phyloP scores from a whole-genome alignment of 2,329 filamentous ascomycete species.

The Ramularia endophylla region DNA sequence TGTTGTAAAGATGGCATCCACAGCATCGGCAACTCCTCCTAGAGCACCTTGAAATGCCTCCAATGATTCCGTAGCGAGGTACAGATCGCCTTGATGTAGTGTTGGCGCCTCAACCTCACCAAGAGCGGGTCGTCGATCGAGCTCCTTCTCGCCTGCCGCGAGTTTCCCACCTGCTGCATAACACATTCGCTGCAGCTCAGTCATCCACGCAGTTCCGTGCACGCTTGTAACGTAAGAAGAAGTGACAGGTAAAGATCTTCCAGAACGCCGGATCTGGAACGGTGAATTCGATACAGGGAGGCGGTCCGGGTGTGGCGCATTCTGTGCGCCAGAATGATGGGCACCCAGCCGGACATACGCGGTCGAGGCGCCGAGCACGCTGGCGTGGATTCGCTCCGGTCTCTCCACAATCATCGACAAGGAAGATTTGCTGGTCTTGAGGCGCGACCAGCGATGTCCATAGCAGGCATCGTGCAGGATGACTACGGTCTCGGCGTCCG shows the following conservation, averaged over 20 bases:
- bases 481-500: constrained; percentile 61
- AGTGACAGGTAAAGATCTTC: constrained; percentile 62
- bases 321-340: constrained; percentile 64
- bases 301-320: constrained; percentile 58
- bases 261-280: constrained; percentile 83
- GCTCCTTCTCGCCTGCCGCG: constrained; percentile 69
- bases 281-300: constrained; percentile 52
- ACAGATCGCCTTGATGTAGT: constrained; percentile 85
- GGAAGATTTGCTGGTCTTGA: constrained; percentile 64
- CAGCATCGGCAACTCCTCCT: constrained; percentile 87
- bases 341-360: constrained; percentile 89
- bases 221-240: constrained; percentile 81
- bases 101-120: constrained; percentile 48
- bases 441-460: constrained; percentile 83
- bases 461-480: constrained; percentile 92
- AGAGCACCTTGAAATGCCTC: constrained; percentile 85
- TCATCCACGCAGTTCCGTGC: constrained; percentile 90
- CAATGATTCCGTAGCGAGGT: constrained; percentile 79
- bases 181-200: constrained; percentile 81
- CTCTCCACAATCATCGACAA: constrained; percentile 84
- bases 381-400: constrained; percentile 82
- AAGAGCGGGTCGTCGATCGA: constrained; percentile 49
- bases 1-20: constrained; percentile 72
- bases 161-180: constrained; percentile 71
- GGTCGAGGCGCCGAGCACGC: constrained; percentile 71